phyloP scores from a whole-genome alignment of 1,139 yeast genomes.

The Waltiozyma sp. region DNA sequence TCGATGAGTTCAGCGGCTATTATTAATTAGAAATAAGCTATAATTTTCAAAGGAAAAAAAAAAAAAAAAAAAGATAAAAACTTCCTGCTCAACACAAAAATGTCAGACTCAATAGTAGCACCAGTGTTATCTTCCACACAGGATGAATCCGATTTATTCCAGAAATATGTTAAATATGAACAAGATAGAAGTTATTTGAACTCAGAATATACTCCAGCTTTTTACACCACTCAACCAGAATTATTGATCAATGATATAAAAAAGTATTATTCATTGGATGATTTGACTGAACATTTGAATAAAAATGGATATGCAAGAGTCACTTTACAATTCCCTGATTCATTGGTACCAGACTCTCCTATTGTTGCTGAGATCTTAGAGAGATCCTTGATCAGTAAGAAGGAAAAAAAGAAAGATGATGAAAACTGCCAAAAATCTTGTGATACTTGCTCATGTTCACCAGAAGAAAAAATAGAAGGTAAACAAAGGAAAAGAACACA shows the following conservation, averaged over 20 bases:
- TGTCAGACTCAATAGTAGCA: slow-evolving; percentile 22
- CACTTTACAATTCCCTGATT: slow-evolving; percentile 88
- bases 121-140: slow-evolving; percentile 54
- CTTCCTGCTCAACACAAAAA: background rate
- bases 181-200: slow-evolving; percentile 27
- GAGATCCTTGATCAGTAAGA: slow-evolving; percentile 10
- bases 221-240: background rate
- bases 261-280: slow-evolving; percentile 42
- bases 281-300: slow-evolving; percentile 30
- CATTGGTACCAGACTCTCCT: slow-evolving; percentile 67
- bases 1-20: no score
- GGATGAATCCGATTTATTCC: slow-evolving; percentile 42
- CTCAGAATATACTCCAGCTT: slow-evolving; percentile 19
- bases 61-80: no score
- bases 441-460: background rate
- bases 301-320: slow-evolving; percentile 34
- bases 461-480: slow-evolving; percentile 3
- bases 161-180: slow-evolving; percentile 23
- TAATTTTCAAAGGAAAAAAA: no score
- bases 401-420: background rate
- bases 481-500: slow-evolving; percentile 7
- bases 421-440: background rate
- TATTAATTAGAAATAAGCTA: no score
- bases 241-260: slow-evolving; percentile 24
- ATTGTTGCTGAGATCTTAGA: slow-evolving; percentile 46